Evolutionary conservation across 2,329 filamentous ascomycete genomes (phyloP).

Genomic region (Fusarium tupiense): DNA sequence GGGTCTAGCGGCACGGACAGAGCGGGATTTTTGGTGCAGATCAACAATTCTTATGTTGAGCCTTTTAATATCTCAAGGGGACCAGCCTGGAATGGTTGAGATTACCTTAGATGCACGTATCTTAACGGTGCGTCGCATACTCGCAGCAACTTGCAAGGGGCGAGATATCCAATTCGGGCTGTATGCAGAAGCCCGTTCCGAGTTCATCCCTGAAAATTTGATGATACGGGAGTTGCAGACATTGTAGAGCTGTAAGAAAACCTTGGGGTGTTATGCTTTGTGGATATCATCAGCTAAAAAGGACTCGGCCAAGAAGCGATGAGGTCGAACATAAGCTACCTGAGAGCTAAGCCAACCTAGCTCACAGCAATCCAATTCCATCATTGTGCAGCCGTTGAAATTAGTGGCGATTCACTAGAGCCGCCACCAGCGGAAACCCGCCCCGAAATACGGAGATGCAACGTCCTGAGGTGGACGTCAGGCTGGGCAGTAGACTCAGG

Average conservation of each 20-base stretch:
- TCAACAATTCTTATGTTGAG: neutral
- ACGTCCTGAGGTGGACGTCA: neutral
- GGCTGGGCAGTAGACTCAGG: neutral
- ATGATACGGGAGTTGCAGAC: conserved; percentile 1
- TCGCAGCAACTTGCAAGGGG: conserved; percentile 23
- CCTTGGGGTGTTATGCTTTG: neutral
- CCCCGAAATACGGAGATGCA: conserved; percentile 15
- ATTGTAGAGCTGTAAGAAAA: neutral
- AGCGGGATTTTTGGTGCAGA: neutral
- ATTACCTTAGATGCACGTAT: conserved; percentile 12
- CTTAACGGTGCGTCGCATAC: conserved; percentile 21
- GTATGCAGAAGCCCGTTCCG: conserved; percentile 21
- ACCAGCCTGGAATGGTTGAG: conserved; percentile 33
- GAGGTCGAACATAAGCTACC: neutral
- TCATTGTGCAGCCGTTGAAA: conserved; percentile 40
- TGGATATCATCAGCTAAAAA: neutral
- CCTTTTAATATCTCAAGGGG: conserved; percentile 4
- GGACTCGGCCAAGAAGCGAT: neutral
- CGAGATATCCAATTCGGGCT: conserved; percentile 23
- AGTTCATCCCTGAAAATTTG: conserved; percentile 5
- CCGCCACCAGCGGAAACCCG: conserved; percentile 16
- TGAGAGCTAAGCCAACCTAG: neutral
- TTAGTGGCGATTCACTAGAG: conserved; percentile 34
- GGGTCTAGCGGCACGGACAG: neutral
- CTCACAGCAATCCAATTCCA: conserved; percentile 28